A percentile compares a stretch with the other conserved stretches of the same genome.
phyloP scores from a whole-genome alignment of 2,329 filamentous ascomycete genomes.

The Rutstroemia sydowiana region DNA sequence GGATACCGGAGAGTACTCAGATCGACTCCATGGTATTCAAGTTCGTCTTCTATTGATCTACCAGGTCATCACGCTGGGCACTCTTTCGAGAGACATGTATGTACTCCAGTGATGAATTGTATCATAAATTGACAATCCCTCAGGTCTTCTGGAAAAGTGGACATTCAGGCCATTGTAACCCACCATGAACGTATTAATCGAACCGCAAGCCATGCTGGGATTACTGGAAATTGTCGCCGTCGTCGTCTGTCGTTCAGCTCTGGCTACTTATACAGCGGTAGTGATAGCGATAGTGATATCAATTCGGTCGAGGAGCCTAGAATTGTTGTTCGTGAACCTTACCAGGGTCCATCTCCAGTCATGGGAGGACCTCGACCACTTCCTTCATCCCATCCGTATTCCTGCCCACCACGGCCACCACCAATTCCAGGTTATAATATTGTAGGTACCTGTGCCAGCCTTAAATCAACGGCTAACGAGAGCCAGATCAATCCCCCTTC shows the following conservation, averaged over 20 bases:
- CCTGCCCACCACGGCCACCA: too few relatives aligned
- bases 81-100: constrained; percentile 18
- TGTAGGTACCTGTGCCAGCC: not conserved
- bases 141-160: constrained; percentile 17
- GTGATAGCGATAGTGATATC: constrained; percentile 10
- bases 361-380: too few relatives aligned
- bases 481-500: constrained; percentile 9
- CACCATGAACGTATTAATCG: constrained; percentile 19
- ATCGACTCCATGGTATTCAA: constrained; percentile 19
- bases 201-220: constrained; percentile 17
- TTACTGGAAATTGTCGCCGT: not conserved
- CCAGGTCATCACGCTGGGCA: constrained; percentile 19
- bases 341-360: too few relatives aligned
- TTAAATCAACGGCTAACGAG: not conserved
- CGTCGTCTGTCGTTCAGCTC: constrained; percentile 4
- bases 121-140: not conserved
- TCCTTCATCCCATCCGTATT: too few relatives aligned
- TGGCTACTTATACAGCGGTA: constrained; percentile 5
- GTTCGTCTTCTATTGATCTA: constrained; percentile 21
- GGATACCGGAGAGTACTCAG: constrained; percentile 5
- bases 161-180: constrained; percentile 20
- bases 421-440: too few relatives aligned
- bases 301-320: too few relatives aligned
- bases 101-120: constrained; percentile 1
- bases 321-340: too few relatives aligned